A percentile compares a stretch with the other conserved stretches of the same genome.
Evolutionary conservation across 2,329 filamentous ascomycete species (phyloP).

Genomic region (Erysiphe neolycopersici): DNA sequence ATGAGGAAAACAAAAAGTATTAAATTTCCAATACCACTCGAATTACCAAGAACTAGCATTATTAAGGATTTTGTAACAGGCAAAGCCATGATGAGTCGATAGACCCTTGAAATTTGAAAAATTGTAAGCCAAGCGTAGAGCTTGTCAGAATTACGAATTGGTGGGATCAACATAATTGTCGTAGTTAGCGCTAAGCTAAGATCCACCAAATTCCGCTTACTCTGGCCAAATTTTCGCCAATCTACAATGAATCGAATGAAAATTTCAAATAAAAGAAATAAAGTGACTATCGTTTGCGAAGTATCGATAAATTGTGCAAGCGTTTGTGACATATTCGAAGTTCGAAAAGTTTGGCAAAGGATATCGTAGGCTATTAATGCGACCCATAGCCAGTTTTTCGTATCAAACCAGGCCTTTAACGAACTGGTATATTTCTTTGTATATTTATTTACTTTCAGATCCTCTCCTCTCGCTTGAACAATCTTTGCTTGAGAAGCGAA

Average conservation of each 20-base stretch:
- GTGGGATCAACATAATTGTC: slow-evolving; percentile 59
- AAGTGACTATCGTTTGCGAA: slow-evolving; percentile 50
- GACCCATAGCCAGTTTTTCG: slow-evolving; percentile 54
- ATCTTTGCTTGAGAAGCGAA: slow-evolving; percentile 49
- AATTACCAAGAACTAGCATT: slow-evolving; percentile 67
- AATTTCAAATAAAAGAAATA: slow-evolving; percentile 61
- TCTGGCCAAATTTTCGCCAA: slow-evolving; percentile 55
- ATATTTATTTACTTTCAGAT: slow-evolving; percentile 14
- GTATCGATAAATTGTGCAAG: slow-evolving; percentile 38
- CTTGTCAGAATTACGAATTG: slow-evolving; percentile 43
- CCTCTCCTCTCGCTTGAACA: slow-evolving; percentile 11
- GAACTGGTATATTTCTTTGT: slow-evolving; percentile 9
- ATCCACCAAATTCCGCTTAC: slow-evolving; percentile 54
- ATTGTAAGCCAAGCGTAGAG: slow-evolving; percentile 69
- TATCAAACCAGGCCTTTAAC: slow-evolving; percentile 48
- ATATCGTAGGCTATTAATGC: slow-evolving; percentile 54
- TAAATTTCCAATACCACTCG: slow-evolving; percentile 72
- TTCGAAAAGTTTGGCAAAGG: slow-evolving; percentile 53
- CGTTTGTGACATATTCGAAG: slow-evolving; percentile 39
- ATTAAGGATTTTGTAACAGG: slow-evolving; percentile 73
- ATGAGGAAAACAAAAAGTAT: slow-evolving; percentile 93
- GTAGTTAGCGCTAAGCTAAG: slow-evolving; percentile 57
- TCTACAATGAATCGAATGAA: slow-evolving; percentile 49
- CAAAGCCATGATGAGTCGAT: slow-evolving; percentile 73
- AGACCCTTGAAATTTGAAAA: slow-evolving; percentile 80